Base-by-base conservation (phyloP, 345 rosid genomes). In the Sonneratia alba region DNA sequence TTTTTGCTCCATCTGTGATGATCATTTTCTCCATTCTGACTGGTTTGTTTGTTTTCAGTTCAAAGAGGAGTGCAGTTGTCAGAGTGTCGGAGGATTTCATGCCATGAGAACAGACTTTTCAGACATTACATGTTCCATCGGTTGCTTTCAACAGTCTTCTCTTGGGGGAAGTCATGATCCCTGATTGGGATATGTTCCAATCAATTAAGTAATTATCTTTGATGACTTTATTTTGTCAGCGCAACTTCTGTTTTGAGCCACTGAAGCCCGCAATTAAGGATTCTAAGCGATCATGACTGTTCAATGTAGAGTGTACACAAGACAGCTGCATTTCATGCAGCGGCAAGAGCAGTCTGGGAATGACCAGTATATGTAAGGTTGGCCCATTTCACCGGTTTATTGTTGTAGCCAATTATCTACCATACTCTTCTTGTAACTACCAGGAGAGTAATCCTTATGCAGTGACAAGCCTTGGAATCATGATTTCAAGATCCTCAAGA, bases 141-240 rank as follows among this genome's bases (percentile, higher is more conserved):
- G 90, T 84, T 59, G 84, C 90, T 57, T 89, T 81, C 78, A 84
- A 89, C 74, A 82, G 87, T 72, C 81, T 89, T 70, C 80, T 85
- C 67, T 79, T 85, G 2, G 90, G 90, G 70, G 95, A 89, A 72
- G 75, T 83, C 67, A 77, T 76, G 71, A 84, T 81, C 57, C 91
- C 90, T 22, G 91, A 84, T 65, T 89, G 87, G 89, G 88, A 85
- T 80, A 87, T 87, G 88, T 85, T 89, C 72, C 86, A 85, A 1
- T 27, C 32, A 27, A 27, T 27, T 27, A 27, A 27, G 93, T 86
- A 73, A 47, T 4, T 18, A 16, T 55, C 32, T 18, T 66, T 21
- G 3, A 57, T 27, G 34, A 3, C 3, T 56, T 69, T 32, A 27
- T 27, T 27, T 27, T 27, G 32, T 27, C 32, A 27, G 1, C 32